Base-by-base conservation (phyloP, 768 basidiomycete species). In the Lactifluus hygrophoroides region DNA sequence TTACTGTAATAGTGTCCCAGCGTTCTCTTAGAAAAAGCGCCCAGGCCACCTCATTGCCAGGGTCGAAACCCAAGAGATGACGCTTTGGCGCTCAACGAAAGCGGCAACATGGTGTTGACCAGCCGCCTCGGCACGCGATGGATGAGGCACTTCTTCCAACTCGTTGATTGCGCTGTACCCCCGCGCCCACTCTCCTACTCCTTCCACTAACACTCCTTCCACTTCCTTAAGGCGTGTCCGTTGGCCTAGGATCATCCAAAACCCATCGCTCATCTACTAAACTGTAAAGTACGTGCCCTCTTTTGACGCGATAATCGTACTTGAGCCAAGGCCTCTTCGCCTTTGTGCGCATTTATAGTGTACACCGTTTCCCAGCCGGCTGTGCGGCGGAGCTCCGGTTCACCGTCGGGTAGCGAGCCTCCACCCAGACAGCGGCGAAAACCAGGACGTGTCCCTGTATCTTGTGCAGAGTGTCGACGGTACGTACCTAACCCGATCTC, bases 381-480 rank as follows among this genome's bases (percentile, higher is more conserved):
- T 37, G 27, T 44, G 27, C 42, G 23, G 27, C 42, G 23, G 25
- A 19, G 21, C 35, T 60, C 58, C 13, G 43, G 54, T 14, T 45
- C 42, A 30, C 48, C 54, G n/a, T 37, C 46, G 28, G 54, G 58
- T 21, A 51, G 48, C 19, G 58, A 46, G 8, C 58, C 58, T 16
- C 56, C 60, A 14, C 54, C 54, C 7, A 53, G 49, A 56, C 64
- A 55, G 38, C 58, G 64, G 16, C 62, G 64, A 30, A 65, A 65
- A 21, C 66, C 66, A 2, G 66, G 66, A 17, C 62, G 66, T 42
- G 65, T 64, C 17, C 66, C 66, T 32, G 67, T 69, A 40, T 68
- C 68, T 14, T 69, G 68, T 52, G 72, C 73, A 0, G 75, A 75
- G 63, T 74, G 72, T 60, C 67, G 72, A 65, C 69, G 74, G 74